Percentiles rank a stretch among this genome's conserved stretches.
Conservation (phyloP, 2,329 filamentous ascomycete genomes). For the Alternaria metachromatica region DNA sequence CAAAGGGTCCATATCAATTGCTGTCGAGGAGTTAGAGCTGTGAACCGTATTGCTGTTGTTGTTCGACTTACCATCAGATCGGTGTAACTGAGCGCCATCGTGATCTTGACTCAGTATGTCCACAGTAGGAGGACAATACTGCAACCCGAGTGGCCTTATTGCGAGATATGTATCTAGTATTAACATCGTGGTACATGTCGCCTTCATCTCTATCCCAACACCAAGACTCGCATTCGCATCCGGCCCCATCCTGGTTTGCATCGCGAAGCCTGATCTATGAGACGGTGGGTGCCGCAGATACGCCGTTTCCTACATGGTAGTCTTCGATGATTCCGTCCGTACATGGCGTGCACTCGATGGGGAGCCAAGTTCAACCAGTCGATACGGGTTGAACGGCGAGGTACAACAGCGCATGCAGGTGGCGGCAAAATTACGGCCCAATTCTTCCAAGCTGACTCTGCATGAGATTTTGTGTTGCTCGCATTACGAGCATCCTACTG, state of each 20-base stretch:
- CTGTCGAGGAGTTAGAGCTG: not conserved
- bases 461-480: no score
- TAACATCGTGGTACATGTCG: no score
- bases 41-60: not conserved
- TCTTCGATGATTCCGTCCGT: not conserved
- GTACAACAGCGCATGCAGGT: not conserved
- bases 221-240: no score
- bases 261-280: not conserved
- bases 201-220: no score
- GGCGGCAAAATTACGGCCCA: not conserved
- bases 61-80: not conserved
- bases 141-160: not conserved
- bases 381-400: not conserved
- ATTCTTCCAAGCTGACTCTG: not conserved
- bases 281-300: not conserved
- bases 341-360: not conserved
- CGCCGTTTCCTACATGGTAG: not conserved
- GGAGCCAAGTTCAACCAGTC: not conserved
- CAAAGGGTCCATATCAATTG: not conserved
- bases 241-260: no score
- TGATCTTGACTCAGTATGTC: not conserved
- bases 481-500: not conserved
- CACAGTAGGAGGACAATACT: not conserved
- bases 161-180: not conserved
- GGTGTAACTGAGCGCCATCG: not conserved